Conservation (phyloP, 2,329 filamentous ascomycete species). For the Capronia epimyces region DNA sequence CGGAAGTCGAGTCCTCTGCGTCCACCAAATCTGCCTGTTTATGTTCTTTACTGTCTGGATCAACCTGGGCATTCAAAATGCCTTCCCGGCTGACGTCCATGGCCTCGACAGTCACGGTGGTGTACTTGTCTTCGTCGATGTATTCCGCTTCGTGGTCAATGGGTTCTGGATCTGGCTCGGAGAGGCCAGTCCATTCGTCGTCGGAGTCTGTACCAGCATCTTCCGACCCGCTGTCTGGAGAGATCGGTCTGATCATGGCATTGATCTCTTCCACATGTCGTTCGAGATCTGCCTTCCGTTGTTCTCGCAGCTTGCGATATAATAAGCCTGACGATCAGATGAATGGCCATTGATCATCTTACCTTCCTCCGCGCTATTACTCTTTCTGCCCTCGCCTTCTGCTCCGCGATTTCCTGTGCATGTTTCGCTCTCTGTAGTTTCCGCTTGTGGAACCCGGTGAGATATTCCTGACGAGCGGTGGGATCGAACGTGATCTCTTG, state of each 20-base stretch:
- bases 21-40: slow-evolving; percentile 32
- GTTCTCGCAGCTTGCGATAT: slow-evolving; percentile 65
- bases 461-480: slow-evolving; percentile 72
- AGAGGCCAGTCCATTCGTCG: slow-evolving; percentile 62
- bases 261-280: slow-evolving; percentile 75
- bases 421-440: slow-evolving; percentile 79
- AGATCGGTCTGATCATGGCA: slow-evolving; percentile 59
- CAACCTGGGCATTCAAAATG: slow-evolving; percentile 50
- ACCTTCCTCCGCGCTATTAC: slow-evolving; percentile 71
- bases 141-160: slow-evolving; percentile 87
- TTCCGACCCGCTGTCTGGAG: slow-evolving; percentile 41
- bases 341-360: slow-evolving; percentile 27
- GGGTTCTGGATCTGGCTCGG: slow-evolving; percentile 44
- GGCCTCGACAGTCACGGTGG: slow-evolving; percentile 87
- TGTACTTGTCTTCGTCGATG: slow-evolving; percentile 92
- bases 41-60: slow-evolving; percentile 28
- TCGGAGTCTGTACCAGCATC: slow-evolving; percentile 41
- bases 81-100: slow-evolving; percentile 74
- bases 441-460: slow-evolving; percentile 95
- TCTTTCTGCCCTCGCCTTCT: slow-evolving; percentile 71
- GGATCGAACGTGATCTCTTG: slow-evolving; percentile 84
- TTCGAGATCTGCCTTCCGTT: slow-evolving; percentile 74
- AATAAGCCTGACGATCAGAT: slow-evolving; percentile 1
- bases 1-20: slow-evolving; percentile 22
- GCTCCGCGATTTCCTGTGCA: slow-evolving; percentile 74